A percentile compares a stretch with the other conserved stretches of the same genome.
Evolutionary conservation across 345 rosid genomes (phyloP).

Genomic region (Orychophragmus violaceus): DNA sequence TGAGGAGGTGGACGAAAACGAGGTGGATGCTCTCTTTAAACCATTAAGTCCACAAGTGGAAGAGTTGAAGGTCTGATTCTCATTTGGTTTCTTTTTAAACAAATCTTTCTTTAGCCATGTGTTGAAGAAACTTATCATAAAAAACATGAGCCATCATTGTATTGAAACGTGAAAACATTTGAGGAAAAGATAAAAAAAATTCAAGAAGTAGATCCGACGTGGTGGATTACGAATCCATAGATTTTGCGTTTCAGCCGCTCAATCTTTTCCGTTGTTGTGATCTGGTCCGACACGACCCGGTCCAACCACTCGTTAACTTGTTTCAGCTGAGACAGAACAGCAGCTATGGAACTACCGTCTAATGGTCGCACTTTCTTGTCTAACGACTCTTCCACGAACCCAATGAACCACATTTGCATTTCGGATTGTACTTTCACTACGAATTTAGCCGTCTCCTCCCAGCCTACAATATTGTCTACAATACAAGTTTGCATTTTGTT

Average conservation of each 20-base stretch:
- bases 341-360: slow-evolving; percentile 60
- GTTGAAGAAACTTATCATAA: background rate
- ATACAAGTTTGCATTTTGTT: no score
- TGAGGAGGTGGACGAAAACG: background rate
- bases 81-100: background rate
- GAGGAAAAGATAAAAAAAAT: background rate
- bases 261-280: slow-evolving; percentile 35
- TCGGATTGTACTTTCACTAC: slow-evolving; percentile 54
- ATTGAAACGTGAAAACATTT: background rate
- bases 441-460: slow-evolving; percentile 58
- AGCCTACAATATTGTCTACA: slow-evolving; percentile 25
- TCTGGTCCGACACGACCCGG: slow-evolving; percentile 31
- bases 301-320: slow-evolving; percentile 87
- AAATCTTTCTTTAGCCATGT: background rate
- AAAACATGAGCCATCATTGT: no score
- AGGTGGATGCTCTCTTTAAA: background rate
- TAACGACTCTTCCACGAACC: slow-evolving; percentile 71
- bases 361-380: slow-evolving; percentile 46
- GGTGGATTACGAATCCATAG: slow-evolving; percentile 86
- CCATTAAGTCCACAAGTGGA: background rate
- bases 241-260: slow-evolving; percentile 76
- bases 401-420: slow-evolving; percentile 81
- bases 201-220: slow-evolving; percentile 65
- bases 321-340: slow-evolving; percentile 72
- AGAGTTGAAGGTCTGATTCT: background rate